Conservation (phyloP, 1,284 basidiomycete species). For the Bondarzewia mesenterica region DNA sequence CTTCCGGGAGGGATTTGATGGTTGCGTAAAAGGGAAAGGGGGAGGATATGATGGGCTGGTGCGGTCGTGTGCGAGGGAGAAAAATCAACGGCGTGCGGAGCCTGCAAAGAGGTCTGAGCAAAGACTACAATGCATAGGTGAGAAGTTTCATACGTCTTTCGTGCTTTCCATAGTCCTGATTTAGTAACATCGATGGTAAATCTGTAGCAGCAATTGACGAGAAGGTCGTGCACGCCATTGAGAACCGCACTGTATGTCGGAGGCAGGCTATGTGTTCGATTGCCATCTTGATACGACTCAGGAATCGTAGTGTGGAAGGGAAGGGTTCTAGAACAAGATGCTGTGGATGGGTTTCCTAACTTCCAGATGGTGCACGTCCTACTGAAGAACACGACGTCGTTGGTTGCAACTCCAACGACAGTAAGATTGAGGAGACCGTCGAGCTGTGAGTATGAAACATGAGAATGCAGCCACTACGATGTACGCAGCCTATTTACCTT, state of each 20-base stretch:
- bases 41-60: constrained; percentile 29
- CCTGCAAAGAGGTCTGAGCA: constrained; percentile 12
- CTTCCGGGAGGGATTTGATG: constrained; percentile 49
- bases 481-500: constrained; percentile 10
- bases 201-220: constrained; percentile 25
- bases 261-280: constrained; percentile 31
- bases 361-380: constrained; percentile 36
- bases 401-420: constrained; percentile 30
- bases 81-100: constrained; percentile 31
- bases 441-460: constrained; percentile 29
- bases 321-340: constrained; percentile 36
- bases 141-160: constrained; percentile 10
- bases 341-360: constrained; percentile 12
- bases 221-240: constrained; percentile 26
- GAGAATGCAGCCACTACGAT: neutral
- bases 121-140: constrained; percentile 2
- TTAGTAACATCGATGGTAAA: constrained; percentile 28
- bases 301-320: constrained; percentile 43
- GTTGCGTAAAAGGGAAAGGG: constrained; percentile 34
- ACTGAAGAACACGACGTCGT: constrained; percentile 25
- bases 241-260: constrained; percentile 37
- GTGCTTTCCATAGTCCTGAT: constrained; percentile 1
- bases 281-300: constrained; percentile 29
- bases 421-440: constrained; percentile 39
- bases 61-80: constrained; percentile 43